These are phyloP conservation scores for Discostella stelligeroides DNA, from an alignment of 108 stramenopile genomes.

Conservation along the genomic window DNA sequence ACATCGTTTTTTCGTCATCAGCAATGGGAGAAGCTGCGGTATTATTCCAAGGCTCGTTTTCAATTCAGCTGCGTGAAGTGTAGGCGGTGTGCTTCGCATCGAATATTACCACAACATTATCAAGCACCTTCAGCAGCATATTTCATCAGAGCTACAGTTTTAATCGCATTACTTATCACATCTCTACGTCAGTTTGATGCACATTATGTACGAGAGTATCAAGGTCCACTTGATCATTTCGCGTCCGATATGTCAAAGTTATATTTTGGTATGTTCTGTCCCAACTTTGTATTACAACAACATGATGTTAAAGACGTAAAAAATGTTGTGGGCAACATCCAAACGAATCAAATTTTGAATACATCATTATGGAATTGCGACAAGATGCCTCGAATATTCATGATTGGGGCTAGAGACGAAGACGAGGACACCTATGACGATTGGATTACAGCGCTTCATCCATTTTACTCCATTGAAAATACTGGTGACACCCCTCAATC, in stretches of 20 bases:
- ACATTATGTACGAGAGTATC: constrained; percentile 26
- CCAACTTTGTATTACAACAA: constrained; percentile 17
- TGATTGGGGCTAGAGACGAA: constrained; percentile 45
- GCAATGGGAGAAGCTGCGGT: too few relatives aligned
- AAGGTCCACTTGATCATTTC: constrained; percentile 46
- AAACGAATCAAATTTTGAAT: neutral
- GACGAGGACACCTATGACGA: constrained; percentile 31
- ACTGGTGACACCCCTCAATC: neutral
- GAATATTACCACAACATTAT: too few relatives aligned
- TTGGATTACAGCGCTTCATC: constrained; percentile 19
- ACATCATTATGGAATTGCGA: constrained; percentile 29
- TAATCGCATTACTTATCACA: neutral
- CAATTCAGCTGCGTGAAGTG: too few relatives aligned
- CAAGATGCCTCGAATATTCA: constrained; percentile 37
- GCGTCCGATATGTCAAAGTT: constrained; percentile 15
- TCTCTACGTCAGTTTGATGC: constrained; percentile 27
- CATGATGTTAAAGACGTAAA: neutral
- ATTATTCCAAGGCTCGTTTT: too few relatives aligned
- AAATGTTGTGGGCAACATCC: neutral
- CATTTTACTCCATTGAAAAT: neutral
- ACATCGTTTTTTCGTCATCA: too few relatives aligned
- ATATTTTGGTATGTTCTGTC: constrained; percentile 38
- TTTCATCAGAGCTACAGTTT: constrained; percentile 4
- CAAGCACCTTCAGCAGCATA: neutral
- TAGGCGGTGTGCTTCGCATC: too few relatives aligned